Conservation (phyloP, 768 basidiomycete genomes). For the Hygrophoropsis aurantiaca region DNA sequence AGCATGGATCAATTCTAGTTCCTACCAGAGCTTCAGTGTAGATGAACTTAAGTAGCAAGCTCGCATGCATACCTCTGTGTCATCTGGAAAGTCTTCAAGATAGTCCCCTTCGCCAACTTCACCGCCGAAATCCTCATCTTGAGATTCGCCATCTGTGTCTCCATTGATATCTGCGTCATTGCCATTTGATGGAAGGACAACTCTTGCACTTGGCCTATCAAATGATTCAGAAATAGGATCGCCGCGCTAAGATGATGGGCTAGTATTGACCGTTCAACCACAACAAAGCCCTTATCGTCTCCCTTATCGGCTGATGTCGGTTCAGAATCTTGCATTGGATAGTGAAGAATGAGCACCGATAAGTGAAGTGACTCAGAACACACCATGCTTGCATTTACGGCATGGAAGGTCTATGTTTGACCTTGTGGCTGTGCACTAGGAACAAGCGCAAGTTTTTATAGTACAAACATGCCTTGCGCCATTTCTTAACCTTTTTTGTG, state of each 20-base stretch:
- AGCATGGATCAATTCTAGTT: slow-evolving; percentile 82
- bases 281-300: slow-evolving; percentile 21
- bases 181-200: slow-evolving; percentile 41
- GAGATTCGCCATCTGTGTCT: slow-evolving; percentile 39
- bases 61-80: slow-evolving; percentile 68
- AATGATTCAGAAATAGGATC: neutral
- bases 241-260: neutral
- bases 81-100: slow-evolving; percentile 76
- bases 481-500: too few species aligned
- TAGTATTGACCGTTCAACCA: slow-evolving; percentile 25
- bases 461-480: too few species aligned
- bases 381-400: too few species aligned
- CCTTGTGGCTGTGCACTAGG: slow-evolving; percentile 4
- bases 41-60: neutral
- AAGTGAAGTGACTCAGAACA: neutral
- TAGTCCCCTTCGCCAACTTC: slow-evolving; percentile 66
- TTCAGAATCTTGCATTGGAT: slow-evolving; percentile 15
- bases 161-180: slow-evolving; percentile 10
- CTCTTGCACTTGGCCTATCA: slow-evolving; percentile 39
- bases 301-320: slow-evolving; percentile 6
- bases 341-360: slow-evolving; percentile 10
- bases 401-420: neutral
- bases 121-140: slow-evolving; percentile 38
- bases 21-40: slow-evolving; percentile 43
- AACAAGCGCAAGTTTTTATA: neutral